Base-by-base conservation (phyloP, 495 filamentous ascomycete species). In the Aspergillus indologenus region DNA sequence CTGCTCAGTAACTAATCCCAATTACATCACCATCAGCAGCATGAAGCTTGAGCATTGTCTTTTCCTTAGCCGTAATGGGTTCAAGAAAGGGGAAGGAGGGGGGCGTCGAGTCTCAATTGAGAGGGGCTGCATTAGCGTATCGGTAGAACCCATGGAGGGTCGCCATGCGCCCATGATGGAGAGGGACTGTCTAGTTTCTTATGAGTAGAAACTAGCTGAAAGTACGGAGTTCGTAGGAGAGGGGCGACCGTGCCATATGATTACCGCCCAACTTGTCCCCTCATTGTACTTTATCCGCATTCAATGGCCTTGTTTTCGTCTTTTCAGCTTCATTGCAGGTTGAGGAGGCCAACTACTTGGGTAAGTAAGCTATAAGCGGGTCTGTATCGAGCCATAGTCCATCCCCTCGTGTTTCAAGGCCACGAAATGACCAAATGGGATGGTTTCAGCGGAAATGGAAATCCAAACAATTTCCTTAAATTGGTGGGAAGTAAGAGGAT, bases 1-100 rank as follows among this genome's bases (percentile, higher is more conserved):
- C 21, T 34, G n/a, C n/a, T n/a, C n/a, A n/a, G n/a, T n/a, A n/a
- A n/a, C n/a, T n/a, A n/a, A n/a, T n/a, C n/a, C n/a, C 22, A 43
- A 54, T 54, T 54, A 54, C 52, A 54, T 54, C 52, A 54, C 31
- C 43, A 54, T 44, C 43, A 40, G 2, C 5, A 11, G 5, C 34
- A 40, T 40, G 34, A 40, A 40, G 34, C 34, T 40, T 14, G 5
- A 40, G 6, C 34, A 40, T 40, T 40, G 34, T 11, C 5, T 40
- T 40, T 40, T 11, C 34, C 34, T 40, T 40, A 40, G 34, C 34
- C 12, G 34, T 8, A 40, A 6, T 40, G 34, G 34, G 2, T 11
- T 40, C 7, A 15, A 40, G 34, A 40, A 9, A 29, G 26, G 9
- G 26, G 26, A 9, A 4, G 26, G 26, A 29, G 26, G 34, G 34